Base-by-base conservation (phyloP, 176 grass and related monocot genomes). In the Eleusine coracana region DNA sequence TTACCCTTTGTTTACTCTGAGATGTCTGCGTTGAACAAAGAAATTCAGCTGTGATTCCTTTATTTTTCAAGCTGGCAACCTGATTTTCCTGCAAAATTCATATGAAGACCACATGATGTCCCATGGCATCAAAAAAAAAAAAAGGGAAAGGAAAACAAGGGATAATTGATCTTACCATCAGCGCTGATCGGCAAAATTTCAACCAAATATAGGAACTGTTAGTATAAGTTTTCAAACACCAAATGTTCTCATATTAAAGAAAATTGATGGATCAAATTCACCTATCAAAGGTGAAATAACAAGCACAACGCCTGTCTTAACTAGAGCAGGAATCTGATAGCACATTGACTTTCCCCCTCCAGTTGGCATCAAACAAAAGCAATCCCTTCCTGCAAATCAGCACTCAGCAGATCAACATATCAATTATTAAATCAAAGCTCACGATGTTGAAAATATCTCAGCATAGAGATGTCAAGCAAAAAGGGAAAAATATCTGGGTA, bases 321-420 rank as follows among this genome's bases (percentile, higher is more conserved):
- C 96, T 73, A 98, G 83, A 73, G 96, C 88, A 29, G 96, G 96
- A 78, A 98, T 91, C 79, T 98, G 96, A 80, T 93, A 95, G 51
- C 92, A 98, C 92, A 95, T 95, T 27, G 96, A 98, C 78, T 98
- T 98, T 65, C 96, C 96, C 49, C 96, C 96, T 73, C 96, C 96
- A 86, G 96, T 98, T 78, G 96, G 96, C 96, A 98, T 95, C 76
- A 98, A 86, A 86, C 96, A 98, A 80, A 98, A 98, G 79, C 96
- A 98, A 82, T 98, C 96, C 68, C 80, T 93, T 83, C 96, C 96
- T 98, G 87, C 48, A 80, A 71, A 83, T 56, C 31, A 34, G 31
- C 31, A 34, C 4, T 46, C 25, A 90, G 31, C 66, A 60, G 37
- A 12, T 86, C 8, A 64, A 25, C 13, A 54, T 41, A 81, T 84